Conservation (phyloP, 495 filamentous ascomycete genomes). For the Clohesyomyces aquaticus region DNA sequence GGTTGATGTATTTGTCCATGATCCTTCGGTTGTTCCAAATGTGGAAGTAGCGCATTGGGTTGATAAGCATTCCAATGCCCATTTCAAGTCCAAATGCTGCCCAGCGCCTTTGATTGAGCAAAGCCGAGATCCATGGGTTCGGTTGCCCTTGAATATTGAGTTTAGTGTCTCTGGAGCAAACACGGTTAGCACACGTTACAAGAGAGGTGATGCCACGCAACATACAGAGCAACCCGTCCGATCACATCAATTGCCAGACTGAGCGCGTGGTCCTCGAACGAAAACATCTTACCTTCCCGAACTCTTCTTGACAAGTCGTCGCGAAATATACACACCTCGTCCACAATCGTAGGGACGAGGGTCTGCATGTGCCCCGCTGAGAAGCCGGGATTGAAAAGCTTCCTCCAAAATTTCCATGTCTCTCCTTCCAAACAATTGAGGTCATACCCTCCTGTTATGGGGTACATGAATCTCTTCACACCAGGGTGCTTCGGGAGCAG, state of each 20-base stretch:
- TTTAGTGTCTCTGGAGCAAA: background rate
- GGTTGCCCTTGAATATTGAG: background rate
- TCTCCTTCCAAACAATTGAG: too few species aligned
- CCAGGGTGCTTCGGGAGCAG: too few species aligned
- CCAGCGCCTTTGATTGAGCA: background rate
- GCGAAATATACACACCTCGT: background rate
- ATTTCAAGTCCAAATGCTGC: background rate
- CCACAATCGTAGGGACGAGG: constrained; percentile 5
- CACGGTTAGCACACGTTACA: background rate
- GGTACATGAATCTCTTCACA: too few species aligned
- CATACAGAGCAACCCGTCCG: background rate
- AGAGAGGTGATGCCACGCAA: background rate
- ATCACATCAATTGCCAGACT: constrained; percentile 22
- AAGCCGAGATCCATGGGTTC: background rate
- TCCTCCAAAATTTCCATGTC: constrained; percentile 16
- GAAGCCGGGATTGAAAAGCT: constrained; percentile 23
- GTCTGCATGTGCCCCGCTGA: constrained; percentile 2
- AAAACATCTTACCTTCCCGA: background rate
- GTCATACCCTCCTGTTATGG: too few species aligned
- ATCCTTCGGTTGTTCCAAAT: background rate
- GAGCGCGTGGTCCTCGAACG: constrained; percentile 9
- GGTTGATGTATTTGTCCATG: background rate
- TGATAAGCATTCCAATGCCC: background rate
- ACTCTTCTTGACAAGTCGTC: background rate
- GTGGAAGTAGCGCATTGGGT: background rate